Conservation (phyloP, 306 rosid genomes). For the Pyrus bretschneideri region DNA sequence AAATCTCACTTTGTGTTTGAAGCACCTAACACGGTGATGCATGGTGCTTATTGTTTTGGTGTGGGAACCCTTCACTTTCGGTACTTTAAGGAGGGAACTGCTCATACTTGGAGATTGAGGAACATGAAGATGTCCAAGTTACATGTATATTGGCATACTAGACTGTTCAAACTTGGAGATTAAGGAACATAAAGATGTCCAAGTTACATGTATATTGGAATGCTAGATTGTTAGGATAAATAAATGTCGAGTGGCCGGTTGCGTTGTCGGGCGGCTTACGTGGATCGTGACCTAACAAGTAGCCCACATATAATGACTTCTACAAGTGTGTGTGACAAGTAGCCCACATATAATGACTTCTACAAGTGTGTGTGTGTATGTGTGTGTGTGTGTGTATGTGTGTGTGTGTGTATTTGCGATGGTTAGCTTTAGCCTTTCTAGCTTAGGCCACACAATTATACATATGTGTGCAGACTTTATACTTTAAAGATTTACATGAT, state of each 20-base stretch:
- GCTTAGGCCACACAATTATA: too few species aligned
- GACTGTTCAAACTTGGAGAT: not conserved
- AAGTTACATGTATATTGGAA: not conserved
- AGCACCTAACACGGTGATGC: too few species aligned
- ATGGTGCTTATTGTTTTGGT: not conserved
- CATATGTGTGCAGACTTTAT: too few species aligned
- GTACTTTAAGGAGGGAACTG: not conserved
- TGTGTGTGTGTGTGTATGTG: too few species aligned
- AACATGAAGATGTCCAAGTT: not conserved
- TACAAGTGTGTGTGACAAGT: not conserved
- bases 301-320: not conserved
- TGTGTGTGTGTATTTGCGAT: not conserved
- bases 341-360: not conserved
- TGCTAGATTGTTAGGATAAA: not conserved
- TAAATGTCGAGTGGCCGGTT: slow-evolving; percentile 11
- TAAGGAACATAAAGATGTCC: not conserved
- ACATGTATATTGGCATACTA: not conserved
- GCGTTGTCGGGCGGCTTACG: slow-evolving; percentile 7
- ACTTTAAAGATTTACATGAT: too few species aligned
- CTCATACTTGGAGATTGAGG: not conserved
- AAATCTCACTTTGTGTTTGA: too few species aligned
- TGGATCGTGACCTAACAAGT: not conserved
- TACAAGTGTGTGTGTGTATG: not conserved
- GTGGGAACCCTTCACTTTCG: not conserved
- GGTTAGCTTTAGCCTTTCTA: not conserved